Evolutionary conservation across 768 basidiomycete species (phyloP).

Genomic region (Kwoniella botswanensis): DNA sequence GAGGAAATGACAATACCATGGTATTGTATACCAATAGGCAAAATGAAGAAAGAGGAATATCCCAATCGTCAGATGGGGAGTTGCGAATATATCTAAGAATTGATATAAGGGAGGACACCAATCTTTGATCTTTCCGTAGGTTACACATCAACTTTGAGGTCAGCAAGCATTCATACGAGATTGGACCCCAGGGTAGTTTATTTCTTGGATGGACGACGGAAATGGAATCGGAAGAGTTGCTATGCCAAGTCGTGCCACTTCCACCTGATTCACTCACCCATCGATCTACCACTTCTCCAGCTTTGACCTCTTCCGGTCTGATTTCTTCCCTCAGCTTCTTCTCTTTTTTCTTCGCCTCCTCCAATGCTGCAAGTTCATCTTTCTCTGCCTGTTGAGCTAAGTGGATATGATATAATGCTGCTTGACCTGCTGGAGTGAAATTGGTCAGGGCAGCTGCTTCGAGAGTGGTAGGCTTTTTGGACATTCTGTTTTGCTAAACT

Average conservation of each 20-base stretch:
- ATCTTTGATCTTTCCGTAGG: constrained; percentile 31
- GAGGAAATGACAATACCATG: constrained; percentile 45
- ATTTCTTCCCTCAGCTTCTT: constrained; percentile 21
- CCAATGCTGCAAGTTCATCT: constrained; percentile 29
- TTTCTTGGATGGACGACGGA: too few species aligned
- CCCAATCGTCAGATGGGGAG: constrained; percentile 34
- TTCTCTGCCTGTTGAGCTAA: constrained; percentile 32
- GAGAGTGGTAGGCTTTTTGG: constrained; percentile 29
- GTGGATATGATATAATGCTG: constrained; percentile 38
- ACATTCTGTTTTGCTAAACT: constrained; percentile 20
- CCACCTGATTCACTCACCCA: constrained; percentile 22
- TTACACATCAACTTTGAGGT: too few species aligned
- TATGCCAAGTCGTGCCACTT: too few species aligned
- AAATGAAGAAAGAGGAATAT: constrained; percentile 33
- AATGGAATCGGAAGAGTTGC: too few species aligned
- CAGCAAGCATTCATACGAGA: too few species aligned
- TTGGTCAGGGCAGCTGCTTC: constrained; percentile 32
- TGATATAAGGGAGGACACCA: constrained; percentile 37
- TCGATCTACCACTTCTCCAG: constrained; percentile 33
- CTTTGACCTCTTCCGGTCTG: constrained; percentile 36
- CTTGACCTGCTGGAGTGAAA: constrained; percentile 42
- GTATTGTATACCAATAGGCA: constrained; percentile 34
- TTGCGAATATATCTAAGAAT: constrained; percentile 38
- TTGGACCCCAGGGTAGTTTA: too few species aligned
- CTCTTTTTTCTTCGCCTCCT: constrained; percentile 32